These are phyloP conservation scores for Stentor coeruleus DNA, from an alignment of 73 alveolate species.

Conservation along the genomic window DNA sequence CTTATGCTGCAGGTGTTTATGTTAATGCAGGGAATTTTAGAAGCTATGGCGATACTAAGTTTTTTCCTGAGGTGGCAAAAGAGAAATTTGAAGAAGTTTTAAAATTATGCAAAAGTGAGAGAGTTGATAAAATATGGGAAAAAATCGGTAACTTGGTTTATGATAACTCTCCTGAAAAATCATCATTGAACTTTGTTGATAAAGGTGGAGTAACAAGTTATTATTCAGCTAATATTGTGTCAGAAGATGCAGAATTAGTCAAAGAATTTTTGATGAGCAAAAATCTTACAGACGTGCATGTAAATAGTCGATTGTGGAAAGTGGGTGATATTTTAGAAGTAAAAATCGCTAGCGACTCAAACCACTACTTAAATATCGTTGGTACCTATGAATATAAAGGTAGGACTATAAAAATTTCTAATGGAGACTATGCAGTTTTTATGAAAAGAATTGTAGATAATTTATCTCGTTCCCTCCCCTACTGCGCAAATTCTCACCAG, in stretches of 20 bases:
- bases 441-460: constrained; percentile 65
- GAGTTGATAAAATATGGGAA: constrained; percentile 46
- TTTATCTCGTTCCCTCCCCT: constrained; percentile 70
- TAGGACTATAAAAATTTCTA: not conserved
- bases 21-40: constrained; percentile 69
- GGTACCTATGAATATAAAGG: constrained; percentile 39
- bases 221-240: constrained; percentile 66
- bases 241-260: constrained; percentile 58
- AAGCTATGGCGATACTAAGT: constrained; percentile 83
- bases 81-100: constrained; percentile 45
- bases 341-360: constrained; percentile 49
- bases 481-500: constrained; percentile 77
- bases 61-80: constrained; percentile 67
- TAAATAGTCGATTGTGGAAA: constrained; percentile 66
- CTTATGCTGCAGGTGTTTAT: constrained; percentile 70
- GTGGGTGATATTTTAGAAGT: constrained; percentile 44
- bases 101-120: constrained; percentile 40
- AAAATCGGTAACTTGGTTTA: constrained; percentile 43
- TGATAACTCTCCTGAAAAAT: constrained; percentile 23
- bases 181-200: constrained; percentile 51
- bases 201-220: constrained; percentile 49
- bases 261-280: constrained; percentile 50
- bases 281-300: constrained; percentile 39
- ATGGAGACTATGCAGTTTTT: constrained; percentile 79
- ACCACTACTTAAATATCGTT: constrained; percentile 28